Evolutionary conservation across 352 stramenopile species (phyloP).

Genomic region (Elongisporangium senticosum): DNA sequence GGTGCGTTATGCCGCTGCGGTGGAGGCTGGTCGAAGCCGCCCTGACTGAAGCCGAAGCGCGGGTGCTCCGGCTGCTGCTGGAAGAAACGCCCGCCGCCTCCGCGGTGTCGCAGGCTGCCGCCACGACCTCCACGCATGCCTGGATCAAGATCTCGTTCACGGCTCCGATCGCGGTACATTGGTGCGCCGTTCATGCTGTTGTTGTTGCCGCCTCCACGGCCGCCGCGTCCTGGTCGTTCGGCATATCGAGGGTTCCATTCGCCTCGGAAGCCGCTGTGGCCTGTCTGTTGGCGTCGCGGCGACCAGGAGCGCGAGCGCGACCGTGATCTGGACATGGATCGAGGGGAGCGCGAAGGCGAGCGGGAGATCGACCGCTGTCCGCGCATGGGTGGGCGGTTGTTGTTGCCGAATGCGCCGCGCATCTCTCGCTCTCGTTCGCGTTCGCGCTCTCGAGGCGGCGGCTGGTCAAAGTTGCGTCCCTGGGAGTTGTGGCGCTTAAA

Average conservation of each 20-base stretch:
- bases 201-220: conserved; percentile 17
- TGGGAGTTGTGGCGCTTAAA: conserved; percentile 25
- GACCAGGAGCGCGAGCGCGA: conserved; percentile 62
- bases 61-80: conserved; percentile 29
- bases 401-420: conserved; percentile 8
- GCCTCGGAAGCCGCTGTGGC: conserved; percentile 12
- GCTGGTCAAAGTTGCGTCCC: conserved; percentile 19
- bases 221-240: conserved; percentile 20
- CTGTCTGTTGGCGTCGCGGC: conserved; percentile 43
- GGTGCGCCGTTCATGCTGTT: conserved; percentile 14
- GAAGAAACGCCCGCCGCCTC: conserved; percentile 29
- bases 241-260: conserved; percentile 16
- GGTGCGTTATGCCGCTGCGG: background rate
- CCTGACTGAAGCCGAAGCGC: conserved; percentile 9
- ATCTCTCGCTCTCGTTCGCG: conserved; percentile 1
- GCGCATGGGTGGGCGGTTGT: conserved; percentile 11
- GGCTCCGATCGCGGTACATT: conserved; percentile 21
- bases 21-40: conserved; percentile 3
- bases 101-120: conserved; percentile 16
- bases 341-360: conserved; percentile 45
- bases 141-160: conserved; percentile 33
- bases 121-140: conserved; percentile 16
- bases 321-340: conserved; percentile 28
- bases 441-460: background rate
- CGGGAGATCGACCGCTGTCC: conserved; percentile 45